Evolutionary conservation across 108 stramenopile species (phyloP).

Genomic region (Cylindrotheca closterium): DNA sequence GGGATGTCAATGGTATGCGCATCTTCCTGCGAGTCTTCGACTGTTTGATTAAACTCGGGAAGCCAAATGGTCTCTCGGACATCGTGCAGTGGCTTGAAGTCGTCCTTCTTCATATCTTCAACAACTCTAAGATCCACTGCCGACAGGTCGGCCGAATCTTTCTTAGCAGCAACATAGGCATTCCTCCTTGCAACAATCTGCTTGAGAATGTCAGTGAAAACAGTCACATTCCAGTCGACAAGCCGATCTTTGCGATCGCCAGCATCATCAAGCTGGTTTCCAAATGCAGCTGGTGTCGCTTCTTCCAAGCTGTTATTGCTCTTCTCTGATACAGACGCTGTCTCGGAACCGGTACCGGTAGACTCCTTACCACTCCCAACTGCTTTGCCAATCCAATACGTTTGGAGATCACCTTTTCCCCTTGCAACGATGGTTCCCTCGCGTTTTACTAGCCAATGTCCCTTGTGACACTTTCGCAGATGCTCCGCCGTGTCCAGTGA

Average conservation of each 20-base stretch:
- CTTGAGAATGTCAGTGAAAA: conserved; percentile 17
- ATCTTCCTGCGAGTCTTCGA: no score
- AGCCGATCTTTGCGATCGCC: conserved; percentile 2
- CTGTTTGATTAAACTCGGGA: no score
- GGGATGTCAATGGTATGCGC: conserved; percentile 3
- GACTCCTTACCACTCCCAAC: not conserved
- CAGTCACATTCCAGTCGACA: conserved; percentile 32
- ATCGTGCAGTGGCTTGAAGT: no score
- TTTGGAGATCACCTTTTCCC: conserved; percentile 17
- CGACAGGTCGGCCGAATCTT: no score
- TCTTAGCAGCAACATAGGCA: no score
- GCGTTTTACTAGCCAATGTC: conserved; percentile 14
- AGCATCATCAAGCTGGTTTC: not conserved
- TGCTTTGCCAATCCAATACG: conserved; percentile 9
- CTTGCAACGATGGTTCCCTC: conserved; percentile 18
- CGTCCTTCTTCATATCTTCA: no score
- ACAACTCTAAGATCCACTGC: no score
- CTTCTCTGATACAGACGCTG: not conserved
- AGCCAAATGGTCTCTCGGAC: no score
- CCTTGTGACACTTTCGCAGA: conserved; percentile 3
- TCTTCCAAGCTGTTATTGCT: not conserved
- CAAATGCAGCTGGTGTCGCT: not conserved
- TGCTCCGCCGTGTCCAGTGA: conserved; percentile 5
- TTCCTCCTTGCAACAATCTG: conserved; percentile 20
- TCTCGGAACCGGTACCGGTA: no score